A percentile compares a stretch with the other conserved stretches of the same genome.
These are phyloP conservation scores for Linum lewisii DNA, from an alignment of 345 rosid genomes.

Conservation along the genomic window DNA sequence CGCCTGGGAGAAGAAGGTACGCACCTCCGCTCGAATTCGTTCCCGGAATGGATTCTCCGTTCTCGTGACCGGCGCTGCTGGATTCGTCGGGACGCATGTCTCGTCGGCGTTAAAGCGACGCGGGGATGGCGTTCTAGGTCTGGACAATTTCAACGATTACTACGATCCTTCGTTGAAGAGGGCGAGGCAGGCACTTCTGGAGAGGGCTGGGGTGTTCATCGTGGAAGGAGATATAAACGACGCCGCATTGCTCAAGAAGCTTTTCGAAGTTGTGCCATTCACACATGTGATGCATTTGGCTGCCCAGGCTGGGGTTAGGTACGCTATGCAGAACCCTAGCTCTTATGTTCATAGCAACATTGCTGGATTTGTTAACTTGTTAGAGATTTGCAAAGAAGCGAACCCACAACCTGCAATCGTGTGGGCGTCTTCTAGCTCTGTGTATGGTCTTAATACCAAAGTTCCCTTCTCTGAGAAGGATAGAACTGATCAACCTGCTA, in stretches of 20 bases:
- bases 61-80: constrained; percentile 86
- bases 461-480: constrained; percentile 88
- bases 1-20: constrained; percentile 61
- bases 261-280: constrained; percentile 64
- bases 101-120: constrained; percentile 71
- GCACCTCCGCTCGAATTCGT: constrained; percentile 58
- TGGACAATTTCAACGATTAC: constrained; percentile 84
- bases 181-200: constrained; percentile 79
- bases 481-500: constrained; percentile 90
- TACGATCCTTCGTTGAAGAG: constrained; percentile 78
- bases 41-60: constrained; percentile 60
- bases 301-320: constrained; percentile 87
- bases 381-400: constrained; percentile 69
- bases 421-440: constrained; percentile 92
- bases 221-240: constrained; percentile 94
- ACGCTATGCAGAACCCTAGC: constrained; percentile 78
- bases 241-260: constrained; percentile 48
- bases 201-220: constrained; percentile 59
- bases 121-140: constrained; percentile 80
- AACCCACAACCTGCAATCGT: constrained; percentile 77
- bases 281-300: constrained; percentile 93
- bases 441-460: constrained; percentile 72
- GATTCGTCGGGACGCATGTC: constrained; percentile 91
- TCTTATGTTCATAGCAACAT: constrained; percentile 83
- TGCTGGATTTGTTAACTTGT: constrained; percentile 69